Evolutionary conservation across 2,329 filamentous ascomycete species (phyloP).

Genomic region (Domatiomyces catenatus): DNA sequence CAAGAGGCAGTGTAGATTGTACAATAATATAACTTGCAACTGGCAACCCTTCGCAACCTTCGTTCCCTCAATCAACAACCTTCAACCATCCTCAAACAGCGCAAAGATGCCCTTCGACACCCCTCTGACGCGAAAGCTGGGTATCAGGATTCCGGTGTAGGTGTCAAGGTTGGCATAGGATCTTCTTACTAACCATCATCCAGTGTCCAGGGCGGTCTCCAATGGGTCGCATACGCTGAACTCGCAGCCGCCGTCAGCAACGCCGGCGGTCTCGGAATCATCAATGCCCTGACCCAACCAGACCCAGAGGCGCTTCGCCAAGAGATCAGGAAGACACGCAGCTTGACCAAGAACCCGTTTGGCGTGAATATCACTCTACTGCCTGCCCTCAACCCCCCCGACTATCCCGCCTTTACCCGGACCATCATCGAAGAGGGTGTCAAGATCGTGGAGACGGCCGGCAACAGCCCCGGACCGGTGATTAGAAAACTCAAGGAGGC

Average conservation of each 20-base stretch:
- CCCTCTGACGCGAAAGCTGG: conserved; percentile 44
- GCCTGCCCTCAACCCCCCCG: conserved; percentile 72
- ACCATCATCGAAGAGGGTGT: conserved; percentile 88
- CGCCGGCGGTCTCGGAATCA: conserved; percentile 37
- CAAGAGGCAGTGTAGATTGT: too few relatives aligned
- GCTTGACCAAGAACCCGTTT: conserved; percentile 51
- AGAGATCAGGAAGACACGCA: conserved; percentile 77
- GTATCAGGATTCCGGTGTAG: conserved; percentile 29
- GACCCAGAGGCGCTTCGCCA: conserved; percentile 80
- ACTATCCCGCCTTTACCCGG: conserved; percentile 84
- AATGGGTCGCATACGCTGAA: conserved; percentile 41
- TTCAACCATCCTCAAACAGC: too few relatives aligned
- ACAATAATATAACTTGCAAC: too few relatives aligned
- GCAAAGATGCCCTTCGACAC: conserved; percentile 47
- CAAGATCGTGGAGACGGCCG: conserved; percentile 80
- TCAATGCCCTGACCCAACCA: conserved; percentile 64
- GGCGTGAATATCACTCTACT: conserved; percentile 92
- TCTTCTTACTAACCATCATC: neutral
- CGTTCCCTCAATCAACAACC: too few relatives aligned
- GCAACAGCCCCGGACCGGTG: conserved; percentile 77
- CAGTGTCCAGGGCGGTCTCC: conserved; percentile 40
- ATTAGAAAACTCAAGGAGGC: conserved; percentile 76
- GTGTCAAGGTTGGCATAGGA: neutral
- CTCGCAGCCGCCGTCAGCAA: conserved; percentile 38
- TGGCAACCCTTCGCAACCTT: too few relatives aligned